phyloP scores from a whole-genome alignment of 108 stramenopile species.

The Chaetoceros tenuissimus region DNA sequence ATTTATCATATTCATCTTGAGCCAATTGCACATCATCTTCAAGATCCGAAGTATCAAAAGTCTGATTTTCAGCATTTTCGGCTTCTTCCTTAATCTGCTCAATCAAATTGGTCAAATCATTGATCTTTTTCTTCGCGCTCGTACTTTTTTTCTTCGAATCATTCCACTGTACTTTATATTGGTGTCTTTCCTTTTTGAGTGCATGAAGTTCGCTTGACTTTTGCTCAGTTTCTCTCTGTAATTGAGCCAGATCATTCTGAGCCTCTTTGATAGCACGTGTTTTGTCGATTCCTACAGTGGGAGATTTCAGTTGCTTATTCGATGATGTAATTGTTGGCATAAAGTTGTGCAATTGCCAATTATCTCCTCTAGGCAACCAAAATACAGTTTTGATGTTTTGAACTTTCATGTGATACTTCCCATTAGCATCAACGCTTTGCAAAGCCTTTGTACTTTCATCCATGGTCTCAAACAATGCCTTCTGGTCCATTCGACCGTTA shows the following conservation, averaged over 20 bases:
- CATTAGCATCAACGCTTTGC: conserved; percentile 27
- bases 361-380: conserved; percentile 63
- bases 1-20: conserved; percentile 30
- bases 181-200: conserved; percentile 21
- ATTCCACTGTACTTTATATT: conserved; percentile 38
- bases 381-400: conserved; percentile 55
- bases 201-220: conserved; percentile 2
- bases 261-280: conserved; percentile 49
- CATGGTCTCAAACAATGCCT: conserved; percentile 47
- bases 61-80: conserved; percentile 44
- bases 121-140: conserved; percentile 19
- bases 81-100: conserved; percentile 36
- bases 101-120: conserved; percentile 27
- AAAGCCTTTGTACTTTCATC: conserved; percentile 47
- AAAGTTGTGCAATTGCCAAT: conserved; percentile 49
- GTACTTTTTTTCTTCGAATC: conserved; percentile 14
- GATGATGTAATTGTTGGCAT: conserved; percentile 35
- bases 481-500: conserved; percentile 46
- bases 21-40: conserved; percentile 56
- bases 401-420: conserved; percentile 36
- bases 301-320: conserved; percentile 22
- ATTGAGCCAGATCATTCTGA: conserved; percentile 29
- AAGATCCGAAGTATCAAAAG: conserved; percentile 62
- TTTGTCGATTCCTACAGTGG: conserved; percentile 64
- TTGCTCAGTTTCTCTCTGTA: conserved; percentile 41